Evolutionary conservation across 2,329 filamentous ascomycete species (phyloP).

Genomic region (Pseudomassariella vexata): DNA sequence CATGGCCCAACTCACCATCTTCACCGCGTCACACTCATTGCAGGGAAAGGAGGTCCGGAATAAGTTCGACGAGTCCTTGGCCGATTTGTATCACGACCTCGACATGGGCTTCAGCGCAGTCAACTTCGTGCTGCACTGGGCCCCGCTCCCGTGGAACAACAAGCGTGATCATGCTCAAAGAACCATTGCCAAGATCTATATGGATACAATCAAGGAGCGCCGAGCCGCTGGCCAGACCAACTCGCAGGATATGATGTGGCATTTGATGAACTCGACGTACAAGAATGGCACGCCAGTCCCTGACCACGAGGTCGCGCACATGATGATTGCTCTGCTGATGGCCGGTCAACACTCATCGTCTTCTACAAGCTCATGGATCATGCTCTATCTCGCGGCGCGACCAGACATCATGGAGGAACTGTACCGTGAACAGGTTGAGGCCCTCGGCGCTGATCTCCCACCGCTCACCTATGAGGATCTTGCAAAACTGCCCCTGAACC

Average conservation of each 20-base stretch:
- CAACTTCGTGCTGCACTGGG: conserved; percentile 89
- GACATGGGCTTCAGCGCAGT: conserved; percentile 86
- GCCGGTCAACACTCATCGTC: conserved; percentile 86
- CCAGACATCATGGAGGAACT: conserved; percentile 77
- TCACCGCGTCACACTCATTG: conserved; percentile 78
- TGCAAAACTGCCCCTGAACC: conserved; percentile 72
- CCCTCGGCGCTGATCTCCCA: conserved; percentile 69
- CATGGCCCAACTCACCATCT: conserved; percentile 85
- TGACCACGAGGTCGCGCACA: conserved; percentile 80
- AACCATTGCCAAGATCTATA: conserved; percentile 77
- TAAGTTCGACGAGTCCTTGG: conserved; percentile 75
- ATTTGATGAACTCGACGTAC: conserved; percentile 79
- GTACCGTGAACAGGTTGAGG: conserved; percentile 71
- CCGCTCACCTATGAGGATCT: conserved; percentile 73
- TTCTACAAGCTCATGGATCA: conserved; percentile 78
- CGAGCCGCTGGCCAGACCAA: conserved; percentile 46
- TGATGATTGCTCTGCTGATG: conserved; percentile 94
- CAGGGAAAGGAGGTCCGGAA: conserved; percentile 79
- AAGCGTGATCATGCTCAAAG: conserved; percentile 73
- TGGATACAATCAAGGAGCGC: conserved; percentile 72
- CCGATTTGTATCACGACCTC: conserved; percentile 78
- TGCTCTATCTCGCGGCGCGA: conserved; percentile 71
- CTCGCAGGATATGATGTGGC: conserved; percentile 78
- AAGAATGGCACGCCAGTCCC: conserved; percentile 76
- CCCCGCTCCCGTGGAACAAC: conserved; percentile 81